A percentile compares a stretch with the other conserved stretches of the same genome.
These are phyloP conservation scores for Backusella morwellensis DNA, from an alignment of 192 early-diverging fungal species.

Conservation along the genomic window DNA sequence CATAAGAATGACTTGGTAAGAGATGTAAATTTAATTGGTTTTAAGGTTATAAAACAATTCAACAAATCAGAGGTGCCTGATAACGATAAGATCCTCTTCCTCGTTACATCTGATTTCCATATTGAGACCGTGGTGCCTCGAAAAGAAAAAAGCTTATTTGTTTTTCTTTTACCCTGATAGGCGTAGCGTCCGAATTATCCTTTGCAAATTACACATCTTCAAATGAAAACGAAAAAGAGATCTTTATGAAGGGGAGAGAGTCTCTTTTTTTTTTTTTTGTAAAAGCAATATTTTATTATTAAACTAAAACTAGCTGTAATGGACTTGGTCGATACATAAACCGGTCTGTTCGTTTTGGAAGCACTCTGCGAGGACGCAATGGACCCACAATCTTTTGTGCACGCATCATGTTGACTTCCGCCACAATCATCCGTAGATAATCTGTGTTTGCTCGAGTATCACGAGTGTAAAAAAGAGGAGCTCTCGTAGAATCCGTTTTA, in stretches of 20 bases:
- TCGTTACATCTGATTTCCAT: background rate
- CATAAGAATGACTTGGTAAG: background rate
- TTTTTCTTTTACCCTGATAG: background rate
- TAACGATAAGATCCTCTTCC: background rate
- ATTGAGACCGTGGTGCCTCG: background rate
- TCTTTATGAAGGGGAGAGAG: background rate
- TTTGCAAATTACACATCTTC: background rate
- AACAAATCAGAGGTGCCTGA: background rate
- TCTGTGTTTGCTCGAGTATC: slow-evolving; percentile 44
- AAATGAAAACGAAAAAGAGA: background rate
- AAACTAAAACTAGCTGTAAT: background rate
- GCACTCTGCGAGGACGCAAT: slow-evolving; percentile 39
- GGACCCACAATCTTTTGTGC: slow-evolving; percentile 48
- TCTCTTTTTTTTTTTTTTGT: background rate
- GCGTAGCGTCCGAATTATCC: background rate
- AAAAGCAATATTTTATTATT: background rate
- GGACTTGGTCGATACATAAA: slow-evolving; percentile 22
- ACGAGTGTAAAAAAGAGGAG: slow-evolving; percentile 9
- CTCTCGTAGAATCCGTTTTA: background rate
- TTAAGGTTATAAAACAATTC: background rate
- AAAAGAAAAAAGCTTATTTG: slow-evolving; percentile 3
- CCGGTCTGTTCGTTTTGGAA: slow-evolving; percentile 39
- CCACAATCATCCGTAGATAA: slow-evolving; percentile 53
- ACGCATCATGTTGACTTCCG: slow-evolving; percentile 56
- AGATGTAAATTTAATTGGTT: background rate